Evolutionary conservation across 352 stramenopile genomes (phyloP), one percentile per base, ranked within the genome.

Genomic region (Hyaloperonospora arabidopsidis): DNA sequence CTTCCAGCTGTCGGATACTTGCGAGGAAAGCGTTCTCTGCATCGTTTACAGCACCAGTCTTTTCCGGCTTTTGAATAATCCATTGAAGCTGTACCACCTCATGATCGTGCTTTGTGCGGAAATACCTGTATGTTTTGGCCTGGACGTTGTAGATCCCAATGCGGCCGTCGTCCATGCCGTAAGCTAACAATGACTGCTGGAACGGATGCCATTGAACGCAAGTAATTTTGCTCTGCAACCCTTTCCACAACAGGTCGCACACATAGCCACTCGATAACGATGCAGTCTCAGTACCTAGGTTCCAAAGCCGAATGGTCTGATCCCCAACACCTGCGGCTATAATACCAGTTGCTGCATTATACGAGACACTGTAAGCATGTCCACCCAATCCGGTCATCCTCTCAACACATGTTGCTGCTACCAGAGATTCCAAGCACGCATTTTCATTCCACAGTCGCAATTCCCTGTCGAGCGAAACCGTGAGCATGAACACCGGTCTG

Each of bases 191-290:
- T 12, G 68, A 58, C 11, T 72, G 45, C 43, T 79, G 49, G 23
- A 86, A 49, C 7, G 78, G 78, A 61, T 87, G 72, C 78, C 81
- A 91, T 29, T 54, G 57, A 17, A 91, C 63, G 11, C 68, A 76
- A 21, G 78, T 89, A 23, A 91, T 51, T 45, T 89, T 89, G 63
- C 78, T 88, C 41, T 91, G 77, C 22, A 91, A 32, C 4, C 81
- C 79, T 50, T 85, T 91, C 81, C 81, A 91, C 8, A 89, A 67
- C 40, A 89, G 17, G 2, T 89, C 75, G 1, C 64, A 68, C 12
- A 70, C 15, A 28, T 75, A 67, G 35, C 47, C 45, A 25, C 52
- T 65, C 57, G 45, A 65, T 61, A 8, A 36, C 14, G 39, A 52
- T 52, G 21, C 23, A 45, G 10, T 5, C 28, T 13, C 35, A 56